Conservation (phyloP, 1,139 yeast genomes). For the Suhomyces chickasaworum region DNA sequence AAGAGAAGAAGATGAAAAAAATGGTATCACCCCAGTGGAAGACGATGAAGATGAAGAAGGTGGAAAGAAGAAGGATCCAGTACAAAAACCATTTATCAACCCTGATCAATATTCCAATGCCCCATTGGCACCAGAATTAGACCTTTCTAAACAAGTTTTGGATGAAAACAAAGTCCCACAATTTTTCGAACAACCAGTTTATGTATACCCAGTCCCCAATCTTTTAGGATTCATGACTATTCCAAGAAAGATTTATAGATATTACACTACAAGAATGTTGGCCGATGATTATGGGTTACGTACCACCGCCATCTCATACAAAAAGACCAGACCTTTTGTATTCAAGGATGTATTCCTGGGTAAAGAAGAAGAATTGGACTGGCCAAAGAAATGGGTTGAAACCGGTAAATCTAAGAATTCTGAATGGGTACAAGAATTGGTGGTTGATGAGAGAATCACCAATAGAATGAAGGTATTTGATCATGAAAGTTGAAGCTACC, state of each 20-base stretch:
- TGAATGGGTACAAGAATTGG: conserved; percentile 86
- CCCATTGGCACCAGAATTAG: conserved; percentile 63
- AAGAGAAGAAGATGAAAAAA: conserved; percentile 18
- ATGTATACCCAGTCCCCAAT: conserved; percentile 73
- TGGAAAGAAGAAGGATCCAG: conserved; percentile 41
- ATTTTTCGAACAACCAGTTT: conserved; percentile 71
- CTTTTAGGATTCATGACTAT: conserved; percentile 75
- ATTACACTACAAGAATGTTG: conserved; percentile 68
- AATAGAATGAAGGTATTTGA: conserved; percentile 58
- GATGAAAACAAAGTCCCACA: conserved; percentile 53
- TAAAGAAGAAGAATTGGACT: conserved; percentile 75
- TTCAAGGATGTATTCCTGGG: conserved; percentile 57
- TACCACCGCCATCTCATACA: conserved; percentile 62
- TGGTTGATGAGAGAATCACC: conserved; percentile 67
- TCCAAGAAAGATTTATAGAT: conserved; percentile 76
- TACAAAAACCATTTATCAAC: conserved; percentile 62
- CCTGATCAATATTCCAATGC: conserved; percentile 58
- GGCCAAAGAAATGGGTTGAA: conserved; percentile 89
- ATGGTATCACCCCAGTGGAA: conserved; percentile 17
- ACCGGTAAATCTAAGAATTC: conserved; percentile 69
- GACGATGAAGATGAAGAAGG: conserved; percentile 20
- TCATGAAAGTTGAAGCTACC: conserved; percentile 9
- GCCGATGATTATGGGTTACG: conserved; percentile 71
- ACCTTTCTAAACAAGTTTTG: conserved; percentile 25
- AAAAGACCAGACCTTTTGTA: conserved; percentile 57